These are phyloP conservation scores for Metarhizium rileyi DNA, from an alignment of 2,329 filamentous ascomycete genomes.

Conservation along the genomic window DNA sequence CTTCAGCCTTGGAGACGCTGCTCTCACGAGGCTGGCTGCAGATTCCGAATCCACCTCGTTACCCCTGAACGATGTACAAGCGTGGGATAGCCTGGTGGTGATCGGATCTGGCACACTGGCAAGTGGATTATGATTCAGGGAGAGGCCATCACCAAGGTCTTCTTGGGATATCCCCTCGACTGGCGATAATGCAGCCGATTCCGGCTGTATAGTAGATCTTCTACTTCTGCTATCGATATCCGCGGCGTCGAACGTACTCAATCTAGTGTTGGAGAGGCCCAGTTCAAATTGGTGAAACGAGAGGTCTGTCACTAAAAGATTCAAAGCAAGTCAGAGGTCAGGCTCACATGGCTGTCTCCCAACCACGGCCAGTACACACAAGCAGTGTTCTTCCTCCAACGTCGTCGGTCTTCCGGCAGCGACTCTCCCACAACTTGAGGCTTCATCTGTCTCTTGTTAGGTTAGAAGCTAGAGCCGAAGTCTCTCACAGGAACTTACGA, in stretches of 20 bases:
- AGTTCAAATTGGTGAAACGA: constrained; percentile 5
- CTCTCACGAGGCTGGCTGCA: background rate
- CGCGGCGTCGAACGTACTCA: background rate
- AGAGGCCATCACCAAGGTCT: background rate
- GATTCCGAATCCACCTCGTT: background rate
- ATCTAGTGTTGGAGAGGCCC: background rate
- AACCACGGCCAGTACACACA: background rate
- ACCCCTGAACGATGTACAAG: background rate
- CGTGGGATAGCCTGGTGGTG: background rate
- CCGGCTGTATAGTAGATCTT: background rate
- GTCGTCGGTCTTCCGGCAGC: background rate
- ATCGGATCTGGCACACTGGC: background rate
- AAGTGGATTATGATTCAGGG: background rate
- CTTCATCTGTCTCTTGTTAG: constrained; percentile 1
- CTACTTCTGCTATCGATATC: background rate
- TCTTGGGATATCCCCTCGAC: background rate
- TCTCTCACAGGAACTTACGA: background rate
- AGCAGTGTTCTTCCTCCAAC: background rate
- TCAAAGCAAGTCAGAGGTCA: background rate
- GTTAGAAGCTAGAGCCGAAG: background rate
- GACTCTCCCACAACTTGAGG: background rate
- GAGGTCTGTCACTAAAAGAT: constrained; percentile 2
- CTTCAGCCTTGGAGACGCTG: background rate
- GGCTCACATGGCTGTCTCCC: too few relatives aligned
- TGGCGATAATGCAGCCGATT: background rate